Conservation (phyloP, 139 green algal species). For the Astrephomene gubernaculifera region DNA sequence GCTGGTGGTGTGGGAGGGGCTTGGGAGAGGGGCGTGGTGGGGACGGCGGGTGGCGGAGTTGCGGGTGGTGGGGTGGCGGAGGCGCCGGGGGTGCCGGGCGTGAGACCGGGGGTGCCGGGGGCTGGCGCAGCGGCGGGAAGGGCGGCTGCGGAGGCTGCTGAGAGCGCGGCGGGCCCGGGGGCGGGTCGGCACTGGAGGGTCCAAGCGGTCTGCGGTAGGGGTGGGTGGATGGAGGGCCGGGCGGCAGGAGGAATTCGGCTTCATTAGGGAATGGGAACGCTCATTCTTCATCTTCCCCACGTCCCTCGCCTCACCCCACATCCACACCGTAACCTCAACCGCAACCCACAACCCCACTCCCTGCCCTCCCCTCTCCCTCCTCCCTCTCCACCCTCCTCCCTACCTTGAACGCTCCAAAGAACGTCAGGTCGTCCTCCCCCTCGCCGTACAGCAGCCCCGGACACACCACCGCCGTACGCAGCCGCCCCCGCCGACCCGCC, state of each 20-base stretch:
- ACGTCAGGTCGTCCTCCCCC: slow-evolving; percentile 56
- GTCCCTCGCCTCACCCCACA: too few species aligned
- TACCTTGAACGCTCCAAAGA: slow-evolving; percentile 55
- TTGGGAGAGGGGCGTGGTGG: too few species aligned
- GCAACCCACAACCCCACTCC: not conserved
- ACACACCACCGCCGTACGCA: slow-evolving; percentile 62
- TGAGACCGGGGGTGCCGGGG: too few species aligned
- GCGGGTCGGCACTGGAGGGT: not conserved
- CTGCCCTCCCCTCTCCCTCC: not conserved
- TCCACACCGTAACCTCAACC: not conserved
- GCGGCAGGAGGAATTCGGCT: not conserved
- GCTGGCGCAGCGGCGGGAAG: too few species aligned
- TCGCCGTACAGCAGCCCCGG: slow-evolving; percentile 69
- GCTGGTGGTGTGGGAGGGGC: too few species aligned
- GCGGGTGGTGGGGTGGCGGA: too few species aligned
- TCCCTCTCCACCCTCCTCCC: slow-evolving; percentile 34
- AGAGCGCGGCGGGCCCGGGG: not conserved
- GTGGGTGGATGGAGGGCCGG: not conserved
- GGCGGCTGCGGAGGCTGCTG: too few species aligned
- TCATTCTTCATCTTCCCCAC: too few species aligned
- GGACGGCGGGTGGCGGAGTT: too few species aligned
- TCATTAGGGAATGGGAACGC: too few species aligned
- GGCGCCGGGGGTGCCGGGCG: too few species aligned
- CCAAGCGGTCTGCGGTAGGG: slow-evolving; percentile 16
- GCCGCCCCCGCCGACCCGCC: slow-evolving; percentile 32